A percentile compares a stretch with the other conserved stretches of the same genome.
These are phyloP conservation scores for Xylaria sp. DNA, from an alignment of 495 filamentous ascomycete genomes.

Conservation along the genomic window DNA sequence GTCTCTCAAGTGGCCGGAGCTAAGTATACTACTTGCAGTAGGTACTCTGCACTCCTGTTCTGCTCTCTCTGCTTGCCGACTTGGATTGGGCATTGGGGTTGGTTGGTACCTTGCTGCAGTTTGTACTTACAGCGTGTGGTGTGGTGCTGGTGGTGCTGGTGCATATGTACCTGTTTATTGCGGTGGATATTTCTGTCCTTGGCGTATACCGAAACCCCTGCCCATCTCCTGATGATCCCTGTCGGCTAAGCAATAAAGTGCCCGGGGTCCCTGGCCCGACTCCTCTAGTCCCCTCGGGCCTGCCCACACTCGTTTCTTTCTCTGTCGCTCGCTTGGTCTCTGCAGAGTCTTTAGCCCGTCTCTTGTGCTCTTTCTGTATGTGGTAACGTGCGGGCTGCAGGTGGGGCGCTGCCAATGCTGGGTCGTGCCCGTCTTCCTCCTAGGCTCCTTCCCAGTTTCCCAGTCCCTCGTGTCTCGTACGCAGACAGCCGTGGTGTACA, in stretches of 20 bases:
- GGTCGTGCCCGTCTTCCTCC: conserved; percentile 1
- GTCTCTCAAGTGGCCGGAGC: background rate
- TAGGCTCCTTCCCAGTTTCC: background rate
- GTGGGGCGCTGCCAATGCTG: conserved; percentile 15
- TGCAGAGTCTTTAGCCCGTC: background rate
- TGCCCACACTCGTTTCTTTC: conserved; percentile 8
- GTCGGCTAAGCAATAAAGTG: conserved; percentile 21
- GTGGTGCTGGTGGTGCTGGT: background rate
- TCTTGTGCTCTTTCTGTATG: conserved; percentile 22
- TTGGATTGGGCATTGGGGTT: background rate
- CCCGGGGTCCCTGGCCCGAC: conserved; percentile 18
- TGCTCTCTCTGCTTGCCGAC: background rate
- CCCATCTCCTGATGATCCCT: conserved; percentile 27
- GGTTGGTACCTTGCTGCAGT: conserved; percentile 4
- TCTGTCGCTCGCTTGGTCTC: conserved; percentile 17
- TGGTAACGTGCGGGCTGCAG: conserved; percentile 19
- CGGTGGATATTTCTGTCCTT: conserved; percentile 9
- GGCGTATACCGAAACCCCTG: conserved; percentile 6
- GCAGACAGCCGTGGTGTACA: conserved; percentile 6
- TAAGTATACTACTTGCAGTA: background rate
- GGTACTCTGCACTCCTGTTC: background rate
- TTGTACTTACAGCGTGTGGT: background rate
- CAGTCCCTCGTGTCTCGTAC: conserved; percentile 9
- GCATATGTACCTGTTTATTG: conserved; percentile 15
- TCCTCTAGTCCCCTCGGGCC: conserved; percentile 3